phyloP scores from a whole-genome alignment of 2,329 filamentous ascomycete genomes.

The Cercospora brassicicola region DNA sequence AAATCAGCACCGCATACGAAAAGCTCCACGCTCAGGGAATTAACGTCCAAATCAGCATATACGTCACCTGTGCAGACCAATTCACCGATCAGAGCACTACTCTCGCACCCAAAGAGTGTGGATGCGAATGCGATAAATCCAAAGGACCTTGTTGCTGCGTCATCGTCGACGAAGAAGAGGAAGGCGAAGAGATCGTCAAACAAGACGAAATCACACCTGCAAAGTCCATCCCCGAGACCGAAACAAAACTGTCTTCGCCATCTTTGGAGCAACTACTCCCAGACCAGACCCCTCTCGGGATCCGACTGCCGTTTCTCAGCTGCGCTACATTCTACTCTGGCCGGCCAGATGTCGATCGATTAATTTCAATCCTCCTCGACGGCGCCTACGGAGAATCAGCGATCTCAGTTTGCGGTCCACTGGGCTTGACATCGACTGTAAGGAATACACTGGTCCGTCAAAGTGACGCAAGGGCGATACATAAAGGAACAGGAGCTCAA shows the following conservation, averaged over 20 bases:
- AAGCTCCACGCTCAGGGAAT: slow-evolving; percentile 25
- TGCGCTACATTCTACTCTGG: slow-evolving; percentile 31
- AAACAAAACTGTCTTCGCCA: neutral
- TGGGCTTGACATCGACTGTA: slow-evolving; percentile 26
- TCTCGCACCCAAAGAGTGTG: slow-evolving; percentile 25
- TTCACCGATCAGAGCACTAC: slow-evolving; percentile 24
- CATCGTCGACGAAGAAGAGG: slow-evolving; percentile 19
- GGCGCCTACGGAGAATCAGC: slow-evolving; percentile 31
- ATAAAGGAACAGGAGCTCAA: slow-evolving; percentile 33
- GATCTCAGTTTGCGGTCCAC: slow-evolving; percentile 29
- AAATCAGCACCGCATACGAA: slow-evolving; percentile 25
- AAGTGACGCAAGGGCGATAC: slow-evolving; percentile 30
- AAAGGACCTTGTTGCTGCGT: slow-evolving; percentile 32
- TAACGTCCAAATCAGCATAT: slow-evolving; percentile 27
- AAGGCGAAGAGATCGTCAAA: slow-evolving; percentile 13
- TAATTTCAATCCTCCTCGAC: slow-evolving; percentile 27
- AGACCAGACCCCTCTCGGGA: neutral
- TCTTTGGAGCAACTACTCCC: neutral
- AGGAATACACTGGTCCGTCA: slow-evolving; percentile 26
- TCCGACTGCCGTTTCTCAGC: slow-evolving; percentile 22
- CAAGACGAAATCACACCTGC: slow-evolving; percentile 19
- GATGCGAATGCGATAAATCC: slow-evolving; percentile 31
- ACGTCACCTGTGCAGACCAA: slow-evolving; percentile 31
- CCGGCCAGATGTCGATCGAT: slow-evolving; percentile 24
- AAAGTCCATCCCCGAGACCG: neutral